Evolutionary conservation across 108 stramenopile species (phyloP).

Genomic region (Fragilaria radians): DNA sequence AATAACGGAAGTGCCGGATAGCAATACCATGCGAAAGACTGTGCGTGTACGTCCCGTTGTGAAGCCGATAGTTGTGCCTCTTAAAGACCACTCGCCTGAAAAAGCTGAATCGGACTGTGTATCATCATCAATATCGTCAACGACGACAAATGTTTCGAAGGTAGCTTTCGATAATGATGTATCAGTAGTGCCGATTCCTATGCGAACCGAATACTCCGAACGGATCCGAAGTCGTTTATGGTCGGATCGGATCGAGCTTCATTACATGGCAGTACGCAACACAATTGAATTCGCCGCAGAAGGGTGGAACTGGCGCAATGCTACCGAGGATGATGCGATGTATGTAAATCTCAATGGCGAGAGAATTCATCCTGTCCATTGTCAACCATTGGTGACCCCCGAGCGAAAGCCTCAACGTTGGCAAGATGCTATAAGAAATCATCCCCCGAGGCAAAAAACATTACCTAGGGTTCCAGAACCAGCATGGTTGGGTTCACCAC

Average conservation of each 20-base stretch:
- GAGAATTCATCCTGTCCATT: slow-evolving; percentile 71
- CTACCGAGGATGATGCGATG: slow-evolving; percentile 65
- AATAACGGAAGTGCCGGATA: not conserved
- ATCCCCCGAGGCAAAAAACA: not conserved
- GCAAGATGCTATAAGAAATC: not conserved
- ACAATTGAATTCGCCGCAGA: slow-evolving; percentile 65
- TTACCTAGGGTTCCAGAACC: not conserved
- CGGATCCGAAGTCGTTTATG: slow-evolving; percentile 48
- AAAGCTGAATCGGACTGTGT: not conserved
- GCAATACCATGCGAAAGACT: not conserved
- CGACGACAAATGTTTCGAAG: not conserved
- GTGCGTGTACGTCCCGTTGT: not conserved
- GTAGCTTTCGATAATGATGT: slow-evolving; percentile 44
- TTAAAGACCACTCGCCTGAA: not conserved
- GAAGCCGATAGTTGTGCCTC: not conserved
- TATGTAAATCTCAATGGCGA: slow-evolving; percentile 41
- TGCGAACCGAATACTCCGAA: slow-evolving; percentile 58
- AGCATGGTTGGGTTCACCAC: not conserved
- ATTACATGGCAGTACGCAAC: slow-evolving; percentile 59
- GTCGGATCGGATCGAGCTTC: slow-evolving; percentile 49
- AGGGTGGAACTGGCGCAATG: slow-evolving; percentile 72
- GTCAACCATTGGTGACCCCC: not conserved
- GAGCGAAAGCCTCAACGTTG: not conserved
- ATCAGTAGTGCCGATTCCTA: slow-evolving; percentile 60
- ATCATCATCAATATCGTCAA: not conserved